Evolutionary conservation across 2,329 filamentous ascomycete species (phyloP), one percentile per base, ranked within the genome.

Genomic region (Rutstroemia sp.): DNA sequence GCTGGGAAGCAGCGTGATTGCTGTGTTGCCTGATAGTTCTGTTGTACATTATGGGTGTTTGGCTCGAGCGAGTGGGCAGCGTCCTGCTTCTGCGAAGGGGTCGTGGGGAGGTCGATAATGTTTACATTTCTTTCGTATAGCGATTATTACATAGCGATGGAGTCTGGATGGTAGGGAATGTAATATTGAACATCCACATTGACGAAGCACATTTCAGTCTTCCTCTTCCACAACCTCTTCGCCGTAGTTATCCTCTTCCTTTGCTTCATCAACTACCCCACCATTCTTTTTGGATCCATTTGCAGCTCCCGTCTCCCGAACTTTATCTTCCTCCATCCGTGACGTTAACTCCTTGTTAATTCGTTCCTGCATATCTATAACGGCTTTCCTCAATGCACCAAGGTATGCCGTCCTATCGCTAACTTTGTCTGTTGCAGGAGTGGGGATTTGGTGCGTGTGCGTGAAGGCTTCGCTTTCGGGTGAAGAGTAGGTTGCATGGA

Each of bases 1-100:
- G 62, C 81, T 99, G 62, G 92, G 92, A 1, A 87, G 90, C 1
- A 95, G 88, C 70, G 94, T 96, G 17, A 87, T 97, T 58, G 86
- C 92, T 42, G 92, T 96, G 12, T 80, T 94, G 72, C 89, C 92
- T 6, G 88, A 95, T 73, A 90, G 84, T 69, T 80, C 78, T 25
- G 88, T 91, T 16, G 86, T 94, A 59, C 89, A 94, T 75, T 88
- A 92, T 68, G 88, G 88, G 25, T 94, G 89, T 73, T 76, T 88
- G 64, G 82, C 72, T 58, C 73, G 75, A 61, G 75, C 73, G 86
- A 66, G 82, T 72, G 68, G 63, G 37, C 57, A 34, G 55, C 48
- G 51, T 45, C 60, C 59, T 51, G 58, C 61, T 39, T 57, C 62
- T 38, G 44, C 66, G 57, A 59, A 60, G 45, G 60, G 54, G n/a